Evolutionary conservation across 768 basidiomycete genomes (phyloP), one percentile per base, ranked within the genome.

Genomic region (Xerocomellus chrysenteron): DNA sequence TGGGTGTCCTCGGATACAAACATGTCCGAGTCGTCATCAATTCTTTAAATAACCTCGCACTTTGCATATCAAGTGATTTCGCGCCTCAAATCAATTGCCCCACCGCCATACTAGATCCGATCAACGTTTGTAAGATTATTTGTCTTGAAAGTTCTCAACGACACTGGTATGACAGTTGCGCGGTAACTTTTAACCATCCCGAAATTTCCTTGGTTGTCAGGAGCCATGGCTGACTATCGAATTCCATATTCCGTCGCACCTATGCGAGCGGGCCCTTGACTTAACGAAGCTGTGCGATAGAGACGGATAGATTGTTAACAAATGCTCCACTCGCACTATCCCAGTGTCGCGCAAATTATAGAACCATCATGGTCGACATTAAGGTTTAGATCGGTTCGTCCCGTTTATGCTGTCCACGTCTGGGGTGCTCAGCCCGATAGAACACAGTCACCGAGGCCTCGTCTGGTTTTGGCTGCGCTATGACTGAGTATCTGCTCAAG

Each of bases 381-480:
- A 14, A 40, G 17, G 19, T 28, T 9, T 19, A n/a, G 12, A 14
- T n/a, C 9, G 36, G 26, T 19, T 19, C 24, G 36, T 16, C 35
- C 6, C 14, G 14, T 36, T 14, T 14, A 16, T 7, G 14, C 8
- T 13, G 32, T 26, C 24, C 24, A n/a, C n/a, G n/a, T 47, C 8
- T 5, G 14, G 24, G 32, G 32, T 11, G 11, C 10, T 11, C 32
- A 32, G 32, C 32, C 32, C 17, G 26, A 45, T 7, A 28, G 16
- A 41, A 41, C 19, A 30, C 13, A 66, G 64, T 63, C 1, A 77
- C 76, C 4, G 76, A 77, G 11, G 62, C 73, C 4, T 75, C 74
- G 3, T 68, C 74, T 13, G 76, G 78, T 24, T 72, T 79, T 49
- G 77, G 78, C 5, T 68, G 70, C 2, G 52, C 58, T 14, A 66